phyloP scores from a whole-genome alignment of 2,329 filamentous ascomycete species.

The Hypomyces rosellus region DNA sequence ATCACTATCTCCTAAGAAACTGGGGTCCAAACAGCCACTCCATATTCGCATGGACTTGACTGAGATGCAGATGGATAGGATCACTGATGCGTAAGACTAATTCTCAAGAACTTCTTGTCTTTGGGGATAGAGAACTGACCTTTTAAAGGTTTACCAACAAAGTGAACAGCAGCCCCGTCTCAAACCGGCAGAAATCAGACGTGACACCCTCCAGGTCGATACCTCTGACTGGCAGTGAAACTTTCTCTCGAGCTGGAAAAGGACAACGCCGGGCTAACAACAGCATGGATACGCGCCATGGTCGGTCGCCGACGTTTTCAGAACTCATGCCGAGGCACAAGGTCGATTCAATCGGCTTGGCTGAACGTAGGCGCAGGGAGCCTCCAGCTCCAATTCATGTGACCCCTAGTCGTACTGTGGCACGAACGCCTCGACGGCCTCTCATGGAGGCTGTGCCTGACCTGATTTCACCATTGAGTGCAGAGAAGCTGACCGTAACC shows the following conservation, averaged over 20 bases:
- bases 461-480: slow-evolving; percentile 23
- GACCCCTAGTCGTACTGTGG: slow-evolving; percentile 3
- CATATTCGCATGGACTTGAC: slow-evolving; percentile 44
- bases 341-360: slow-evolving; percentile 18
- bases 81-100: slow-evolving; percentile 38
- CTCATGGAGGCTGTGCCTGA: slow-evolving; percentile 17
- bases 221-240: slow-evolving; percentile 13
- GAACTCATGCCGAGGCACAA: slow-evolving; percentile 24
- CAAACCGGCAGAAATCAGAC: slow-evolving; percentile 14
- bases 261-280: slow-evolving; percentile 8
- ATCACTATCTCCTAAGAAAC: slow-evolving; percentile 31
- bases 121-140: slow-evolving; percentile 10
- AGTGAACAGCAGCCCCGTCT: slow-evolving; percentile 21
- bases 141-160: slow-evolving; percentile 28
- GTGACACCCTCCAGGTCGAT: slow-evolving; percentile 17
- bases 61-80: slow-evolving; percentile 41
- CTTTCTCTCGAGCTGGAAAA: neutral
- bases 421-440: slow-evolving; percentile 10
- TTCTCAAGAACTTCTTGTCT: neutral
- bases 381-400: slow-evolving; percentile 23
- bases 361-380: slow-evolving; percentile 24
- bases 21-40: slow-evolving; percentile 31
- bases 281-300: slow-evolving; percentile 5
- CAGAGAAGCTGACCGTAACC: slow-evolving; percentile 11
- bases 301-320: slow-evolving; percentile 24